These are phyloP conservation scores for Pichia sp. DNA, from an alignment of 1,139 yeast genomes.

Conservation along the genomic window DNA sequence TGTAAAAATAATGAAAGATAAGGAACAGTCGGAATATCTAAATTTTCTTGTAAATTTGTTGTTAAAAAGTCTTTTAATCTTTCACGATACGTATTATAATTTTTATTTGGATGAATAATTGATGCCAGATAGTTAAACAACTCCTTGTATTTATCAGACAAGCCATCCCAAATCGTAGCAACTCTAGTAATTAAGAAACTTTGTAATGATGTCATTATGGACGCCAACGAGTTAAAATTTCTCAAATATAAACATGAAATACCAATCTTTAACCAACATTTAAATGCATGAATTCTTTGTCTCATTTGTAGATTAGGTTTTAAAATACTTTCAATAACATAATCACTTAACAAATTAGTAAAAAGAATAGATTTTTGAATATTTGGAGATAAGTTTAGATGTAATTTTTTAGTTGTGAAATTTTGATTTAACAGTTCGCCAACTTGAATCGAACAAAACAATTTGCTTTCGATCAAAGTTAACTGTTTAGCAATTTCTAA, in stretches of 20 bases:
- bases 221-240: conserved; percentile 83
- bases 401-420: conserved; percentile 59
- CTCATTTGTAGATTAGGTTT: conserved; percentile 44
- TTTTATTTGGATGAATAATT: conserved; percentile 77
- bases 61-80: conserved; percentile 54
- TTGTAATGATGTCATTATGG: conserved; percentile 79
- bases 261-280: conserved; percentile 81
- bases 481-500: conserved; percentile 80
- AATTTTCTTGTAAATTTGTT: conserved; percentile 43
- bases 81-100: conserved; percentile 67
- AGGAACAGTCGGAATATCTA: conserved; percentile 69
- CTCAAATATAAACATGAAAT: conserved; percentile 74
- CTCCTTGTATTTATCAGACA: conserved; percentile 60
- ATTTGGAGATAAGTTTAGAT: conserved; percentile 63
- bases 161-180: conserved; percentile 55
- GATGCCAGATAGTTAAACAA: conserved; percentile 62
- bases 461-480: conserved; percentile 69
- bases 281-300: conserved; percentile 54
- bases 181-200: conserved; percentile 73
- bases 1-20: conserved; percentile 78
- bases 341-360: conserved; percentile 75
- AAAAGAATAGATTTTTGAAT: conserved; percentile 62
- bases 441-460: conserved; percentile 62
- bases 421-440: conserved; percentile 73
- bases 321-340: conserved; percentile 73